Conservation (phyloP, 768 basidiomycete species). For the Kwoniella dendrophila region DNA sequence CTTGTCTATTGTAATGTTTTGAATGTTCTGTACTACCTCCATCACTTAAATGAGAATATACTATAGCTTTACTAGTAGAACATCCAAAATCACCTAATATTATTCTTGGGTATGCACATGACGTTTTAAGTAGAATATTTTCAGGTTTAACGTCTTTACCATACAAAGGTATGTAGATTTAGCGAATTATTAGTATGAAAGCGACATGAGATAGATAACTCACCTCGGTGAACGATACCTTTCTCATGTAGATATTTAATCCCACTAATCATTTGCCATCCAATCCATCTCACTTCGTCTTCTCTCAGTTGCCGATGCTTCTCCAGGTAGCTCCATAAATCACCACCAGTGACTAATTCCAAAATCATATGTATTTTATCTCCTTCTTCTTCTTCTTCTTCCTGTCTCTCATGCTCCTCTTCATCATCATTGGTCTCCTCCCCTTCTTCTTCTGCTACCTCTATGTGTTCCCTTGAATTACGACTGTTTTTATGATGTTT, state of each 20-base stretch:
- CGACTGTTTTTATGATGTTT: too few species aligned
- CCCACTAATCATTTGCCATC: constrained; percentile 27
- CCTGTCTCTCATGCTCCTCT: background rate
- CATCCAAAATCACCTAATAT: constrained; percentile 37
- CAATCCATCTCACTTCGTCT: constrained; percentile 30
- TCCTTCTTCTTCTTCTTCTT: background rate
- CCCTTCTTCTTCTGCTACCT: constrained; percentile 3
- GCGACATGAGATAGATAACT: background rate
- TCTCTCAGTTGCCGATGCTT: constrained; percentile 24
- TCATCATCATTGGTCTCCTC: background rate
- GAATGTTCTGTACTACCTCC: background rate
- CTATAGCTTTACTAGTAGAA: constrained; percentile 5
- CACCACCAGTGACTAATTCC: constrained; percentile 34
- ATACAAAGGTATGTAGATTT: background rate
- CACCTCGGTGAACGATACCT: constrained; percentile 42
- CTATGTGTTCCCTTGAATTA: too few species aligned
- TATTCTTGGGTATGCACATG: constrained; percentile 27
- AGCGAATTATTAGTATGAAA: background rate
- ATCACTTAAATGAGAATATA: background rate
- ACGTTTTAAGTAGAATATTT: constrained; percentile 37
- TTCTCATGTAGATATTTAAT: constrained; percentile 30
- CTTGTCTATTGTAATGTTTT: background rate
- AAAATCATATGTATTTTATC: constrained; percentile 27
- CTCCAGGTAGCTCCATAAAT: constrained; percentile 32
- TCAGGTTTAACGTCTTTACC: constrained; percentile 40